phyloP scores from a whole-genome alignment of 805 yeast species.

The Pichia kluyveri region DNA sequence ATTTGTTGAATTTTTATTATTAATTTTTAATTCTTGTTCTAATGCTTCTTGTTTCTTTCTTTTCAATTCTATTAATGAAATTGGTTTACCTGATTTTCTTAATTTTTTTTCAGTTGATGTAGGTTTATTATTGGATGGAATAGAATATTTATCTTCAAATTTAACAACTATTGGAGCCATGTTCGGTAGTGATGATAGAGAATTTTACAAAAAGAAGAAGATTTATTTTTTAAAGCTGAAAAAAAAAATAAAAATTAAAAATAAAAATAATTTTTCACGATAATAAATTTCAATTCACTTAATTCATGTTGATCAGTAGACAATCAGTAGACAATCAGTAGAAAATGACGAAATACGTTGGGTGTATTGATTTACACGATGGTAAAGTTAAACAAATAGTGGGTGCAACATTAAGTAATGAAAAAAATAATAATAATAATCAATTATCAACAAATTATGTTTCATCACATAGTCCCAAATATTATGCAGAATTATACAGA shows the following conservation, averaged over 20 bases:
- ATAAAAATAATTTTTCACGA: background rate
- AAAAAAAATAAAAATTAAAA: background rate
- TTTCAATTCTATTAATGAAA: constrained; percentile 33
- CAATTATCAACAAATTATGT: constrained; percentile 65
- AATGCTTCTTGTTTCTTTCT: constrained; percentile 29
- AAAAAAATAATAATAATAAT: constrained; percentile 22
- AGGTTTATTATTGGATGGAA: constrained; percentile 14
- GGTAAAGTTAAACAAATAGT: constrained; percentile 97
- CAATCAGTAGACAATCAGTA: constrained; percentile 32
- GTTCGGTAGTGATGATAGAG: background rate
- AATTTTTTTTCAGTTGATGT: constrained; percentile 40
- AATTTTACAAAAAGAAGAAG: no score
- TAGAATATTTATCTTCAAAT: constrained; percentile 28
- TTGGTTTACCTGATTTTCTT: constrained; percentile 53
- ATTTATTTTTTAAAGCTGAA: background rate
- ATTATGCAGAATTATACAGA: constrained; percentile 65
- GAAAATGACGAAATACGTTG: constrained; percentile 77
- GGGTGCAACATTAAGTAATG: constrained; percentile 70
- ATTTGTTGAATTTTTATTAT: constrained; percentile 2
- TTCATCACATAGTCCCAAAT: constrained; percentile 61
- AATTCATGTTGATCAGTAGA: background rate
- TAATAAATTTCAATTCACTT: no score
- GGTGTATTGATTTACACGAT: constrained; percentile 91
- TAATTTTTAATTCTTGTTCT: constrained; percentile 16
- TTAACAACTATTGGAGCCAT: constrained; percentile 41